Evolutionary conservation across 495 filamentous ascomycete species (phyloP), one percentile per base, ranked within the genome.

Genomic region (Penicillium steckii): DNA sequence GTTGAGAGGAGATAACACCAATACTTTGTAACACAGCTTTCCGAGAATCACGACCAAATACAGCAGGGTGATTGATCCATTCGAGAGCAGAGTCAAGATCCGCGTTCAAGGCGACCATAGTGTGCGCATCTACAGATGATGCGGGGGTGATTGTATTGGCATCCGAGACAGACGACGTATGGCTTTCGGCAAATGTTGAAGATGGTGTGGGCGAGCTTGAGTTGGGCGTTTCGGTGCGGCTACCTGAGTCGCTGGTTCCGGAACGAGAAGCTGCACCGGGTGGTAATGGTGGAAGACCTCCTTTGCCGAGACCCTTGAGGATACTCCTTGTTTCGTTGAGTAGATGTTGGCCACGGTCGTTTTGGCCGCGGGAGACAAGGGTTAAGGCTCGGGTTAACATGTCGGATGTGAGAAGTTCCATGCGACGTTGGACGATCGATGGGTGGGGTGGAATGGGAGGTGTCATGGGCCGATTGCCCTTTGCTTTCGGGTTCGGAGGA

Each of bases 11-110:
- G 58, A 97, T 96, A 41, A 97, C 91, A 29, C 94, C 94, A 55
- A 99, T 97, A 22, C 90, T 89, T 65, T 99, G 95, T 13, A 99
- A 77, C 2, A 99, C 93, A 10, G 92, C 90, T 71, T 99, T 99
- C 59, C 94, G 82, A 27, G 88, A 91, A 67, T 99, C 94, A n/a
- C 94, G 84, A 21, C 86, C 84, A 59, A 99, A 99, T 7, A 97
- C 89, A 1, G 93, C 93, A 5, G 94, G 95, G 64, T 99, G 95
- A 60, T 87, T 90, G 66, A 99, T 97, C 94, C 94, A 99, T 68
- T 99, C 94, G n/a, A 99, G 76, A n/a, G 87, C 85, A 8, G 89
- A 78, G 64, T 97, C 89, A 8, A 99, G 80, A 61, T 97, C 94
- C 4, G 88, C 83, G 62, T 97, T 94, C 13, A 99, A 83, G 4